Percentiles rank a stretch among this genome's conserved stretches.
phyloP scores from a whole-genome alignment of 1,284 basidiomycete species.

The Pseudomicrostroma phylloplanum region DNA sequence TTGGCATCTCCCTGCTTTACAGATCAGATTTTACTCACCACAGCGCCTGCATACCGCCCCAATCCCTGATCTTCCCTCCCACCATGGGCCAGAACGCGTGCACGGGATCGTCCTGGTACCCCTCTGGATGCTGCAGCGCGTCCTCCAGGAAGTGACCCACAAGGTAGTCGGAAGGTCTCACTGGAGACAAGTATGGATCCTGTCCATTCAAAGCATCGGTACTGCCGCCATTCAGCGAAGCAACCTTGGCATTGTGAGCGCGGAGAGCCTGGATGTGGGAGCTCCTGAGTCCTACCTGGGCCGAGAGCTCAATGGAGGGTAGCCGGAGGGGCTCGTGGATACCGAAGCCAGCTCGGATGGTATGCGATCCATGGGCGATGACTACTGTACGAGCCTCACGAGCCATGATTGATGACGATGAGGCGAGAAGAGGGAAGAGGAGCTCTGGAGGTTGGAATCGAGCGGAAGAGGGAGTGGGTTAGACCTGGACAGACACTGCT shows the following conservation, averaged over 20 bases:
- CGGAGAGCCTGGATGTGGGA: conserved; percentile 10
- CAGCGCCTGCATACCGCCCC: conserved; percentile 82
- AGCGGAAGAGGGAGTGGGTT: too few species aligned
- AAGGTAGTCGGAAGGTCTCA: conserved; percentile 70
- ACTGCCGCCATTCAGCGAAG: neutral
- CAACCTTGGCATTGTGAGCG: neutral
- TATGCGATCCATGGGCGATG: conserved; percentile 69
- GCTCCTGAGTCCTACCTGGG: conserved; percentile 23
- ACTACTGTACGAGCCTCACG: conserved; percentile 76
- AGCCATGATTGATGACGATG: neutral
- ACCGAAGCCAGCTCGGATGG: conserved; percentile 69
- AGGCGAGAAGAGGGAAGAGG: too few species aligned
- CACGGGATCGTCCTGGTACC: conserved; percentile 54
- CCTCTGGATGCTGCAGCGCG: conserved; percentile 64
- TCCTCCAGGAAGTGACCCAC: conserved; percentile 75
- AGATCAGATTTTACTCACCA: conserved; percentile 59
- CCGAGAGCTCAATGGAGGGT: conserved; percentile 59
- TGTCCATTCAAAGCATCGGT: neutral
- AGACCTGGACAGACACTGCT: too few species aligned
- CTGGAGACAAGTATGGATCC: conserved; percentile 22
- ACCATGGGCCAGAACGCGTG: conserved; percentile 77
- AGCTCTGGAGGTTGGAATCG: too few species aligned
- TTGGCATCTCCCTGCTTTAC: too few species aligned
- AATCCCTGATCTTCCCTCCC: conserved; percentile 69
- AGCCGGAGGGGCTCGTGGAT: conserved; percentile 70